Conservation (phyloP, 23 red algal species). For the Gracilaria gracilis region DNA sequence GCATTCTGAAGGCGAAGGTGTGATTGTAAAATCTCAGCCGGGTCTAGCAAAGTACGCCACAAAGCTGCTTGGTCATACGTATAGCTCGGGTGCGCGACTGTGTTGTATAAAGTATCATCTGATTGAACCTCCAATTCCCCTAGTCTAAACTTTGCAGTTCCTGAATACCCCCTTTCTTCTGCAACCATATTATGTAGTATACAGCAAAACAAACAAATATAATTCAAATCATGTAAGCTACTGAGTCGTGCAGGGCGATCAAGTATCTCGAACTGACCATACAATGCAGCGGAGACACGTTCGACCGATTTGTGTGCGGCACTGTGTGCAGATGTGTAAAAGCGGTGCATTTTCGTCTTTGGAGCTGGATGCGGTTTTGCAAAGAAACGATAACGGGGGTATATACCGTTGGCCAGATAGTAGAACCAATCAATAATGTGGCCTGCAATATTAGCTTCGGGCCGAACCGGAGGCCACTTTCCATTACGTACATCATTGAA, state of each 20-base stretch:
- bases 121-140: background rate
- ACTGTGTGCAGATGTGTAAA: constrained; percentile 9
- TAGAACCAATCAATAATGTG: background rate
- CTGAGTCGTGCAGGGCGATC: background rate
- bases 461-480: constrained; percentile 19
- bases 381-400: background rate
- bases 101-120: background rate
- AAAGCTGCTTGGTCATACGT: constrained; percentile 18
- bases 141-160: background rate
- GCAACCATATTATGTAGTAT: constrained; percentile 52
- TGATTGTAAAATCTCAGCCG: background rate
- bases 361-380: constrained; percentile 7
- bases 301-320: background rate
- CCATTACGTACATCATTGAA: constrained; percentile 44
- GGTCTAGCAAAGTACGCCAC: background rate
- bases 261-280: constrained; percentile 23
- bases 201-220: background rate
- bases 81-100: background rate
- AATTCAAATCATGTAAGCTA: background rate
- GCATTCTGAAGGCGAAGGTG: background rate
- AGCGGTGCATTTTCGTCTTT: background rate
- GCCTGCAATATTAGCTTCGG: background rate
- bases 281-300: background rate
- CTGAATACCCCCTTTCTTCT: background rate
- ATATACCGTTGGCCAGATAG: background rate